Base-by-base conservation (phyloP, 495 filamentous ascomycete species). In the Hapsidospora chrysogenum region DNA sequence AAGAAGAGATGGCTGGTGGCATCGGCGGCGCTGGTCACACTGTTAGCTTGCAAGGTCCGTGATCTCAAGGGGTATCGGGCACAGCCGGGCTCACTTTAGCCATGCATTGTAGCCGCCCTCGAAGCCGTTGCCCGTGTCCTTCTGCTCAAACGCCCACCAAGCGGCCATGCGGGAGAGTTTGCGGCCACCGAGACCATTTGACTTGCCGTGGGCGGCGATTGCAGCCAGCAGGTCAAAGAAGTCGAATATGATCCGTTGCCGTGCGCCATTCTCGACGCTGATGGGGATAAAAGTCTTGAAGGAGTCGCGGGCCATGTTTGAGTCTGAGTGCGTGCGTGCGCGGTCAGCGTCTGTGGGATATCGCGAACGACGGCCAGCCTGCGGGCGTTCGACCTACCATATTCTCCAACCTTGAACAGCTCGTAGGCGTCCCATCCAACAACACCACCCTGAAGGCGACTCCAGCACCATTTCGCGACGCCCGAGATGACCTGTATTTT, bases 381-480 rank as follows among this genome's bases (percentile, higher is more conserved):
- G 18, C 14, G 8, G 16, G n/a, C 30, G 17, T 28, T 23, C 33
- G 15, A 25, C 58, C 19, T 75, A 93, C 85, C 85, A 66, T 80
- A 71, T 61, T 96, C 89, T 46, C 87, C 89, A 45, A 92, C 79
- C 51, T 77, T 83, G 65, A 97, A 97, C 11, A 94, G 61, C 43
- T 96, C 85, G 48, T 97, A 97, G 17, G 82, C 85, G 42, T 94
- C 84, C 92, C 92, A 96, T 34, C 83, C 83, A 31, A 97, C 86
- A 9, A 97, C 75, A 46, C 89, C 89, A 33, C 87, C 85, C 25
- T 78, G 73, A 25, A 97, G 62, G 65, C 89, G 71, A 55, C 83
- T 85, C 89, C 89, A 97, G 54, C 89, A 95, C 89, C 89, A 97
- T 65, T 96, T 97, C 43, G 95, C 60, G 20, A 95, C 84, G 48